These are phyloP conservation scores for Achlya hypogyna DNA, from an alignment of 352 stramenopile genomes.

Conservation along the genomic window DNA sequence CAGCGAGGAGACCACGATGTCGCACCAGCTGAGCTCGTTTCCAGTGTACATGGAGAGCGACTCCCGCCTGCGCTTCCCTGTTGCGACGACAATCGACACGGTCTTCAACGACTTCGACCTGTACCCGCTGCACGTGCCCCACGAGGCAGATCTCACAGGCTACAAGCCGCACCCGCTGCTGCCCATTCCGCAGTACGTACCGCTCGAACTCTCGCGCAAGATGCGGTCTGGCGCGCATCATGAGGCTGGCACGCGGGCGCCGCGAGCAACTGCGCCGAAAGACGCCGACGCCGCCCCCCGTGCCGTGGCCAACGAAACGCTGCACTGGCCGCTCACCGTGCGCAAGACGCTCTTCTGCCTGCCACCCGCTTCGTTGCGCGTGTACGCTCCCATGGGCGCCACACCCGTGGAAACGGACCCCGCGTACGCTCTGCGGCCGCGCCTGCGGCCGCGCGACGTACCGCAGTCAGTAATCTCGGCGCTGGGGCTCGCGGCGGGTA, in stretches of 20 bases:
- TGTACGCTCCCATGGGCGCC: constrained; percentile 30
- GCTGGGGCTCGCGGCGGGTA: neutral
- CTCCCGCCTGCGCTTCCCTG: constrained; percentile 28
- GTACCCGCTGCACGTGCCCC: constrained; percentile 47
- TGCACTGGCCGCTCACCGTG: constrained; percentile 20
- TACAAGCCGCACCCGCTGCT: constrained; percentile 47
- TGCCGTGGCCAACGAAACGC: neutral
- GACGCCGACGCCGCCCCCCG: neutral
- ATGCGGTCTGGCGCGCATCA: constrained; percentile 39
- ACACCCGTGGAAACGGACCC: constrained; percentile 39
- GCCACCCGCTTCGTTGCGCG: constrained; percentile 38
- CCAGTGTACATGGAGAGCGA: constrained; percentile 53
- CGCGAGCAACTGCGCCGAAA: neutral
- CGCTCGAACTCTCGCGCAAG: constrained; percentile 32
- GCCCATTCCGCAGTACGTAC: constrained; percentile 48
- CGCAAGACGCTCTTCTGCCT: constrained; percentile 39
- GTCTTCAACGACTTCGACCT: constrained; percentile 46
- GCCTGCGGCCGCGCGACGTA: neutral
- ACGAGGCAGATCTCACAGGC: constrained; percentile 58
- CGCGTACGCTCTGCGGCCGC: constrained; percentile 36
- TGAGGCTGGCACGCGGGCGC: constrained; percentile 22
- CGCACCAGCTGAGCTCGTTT: constrained; percentile 40
- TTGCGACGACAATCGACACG: constrained; percentile 36
- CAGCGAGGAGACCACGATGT: neutral
- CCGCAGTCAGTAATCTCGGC: neutral